Evolutionary conservation across 495 filamentous ascomycete species (phyloP), one percentile per base, ranked within the genome.

Genomic region (Hypoxylon trugodes): DNA sequence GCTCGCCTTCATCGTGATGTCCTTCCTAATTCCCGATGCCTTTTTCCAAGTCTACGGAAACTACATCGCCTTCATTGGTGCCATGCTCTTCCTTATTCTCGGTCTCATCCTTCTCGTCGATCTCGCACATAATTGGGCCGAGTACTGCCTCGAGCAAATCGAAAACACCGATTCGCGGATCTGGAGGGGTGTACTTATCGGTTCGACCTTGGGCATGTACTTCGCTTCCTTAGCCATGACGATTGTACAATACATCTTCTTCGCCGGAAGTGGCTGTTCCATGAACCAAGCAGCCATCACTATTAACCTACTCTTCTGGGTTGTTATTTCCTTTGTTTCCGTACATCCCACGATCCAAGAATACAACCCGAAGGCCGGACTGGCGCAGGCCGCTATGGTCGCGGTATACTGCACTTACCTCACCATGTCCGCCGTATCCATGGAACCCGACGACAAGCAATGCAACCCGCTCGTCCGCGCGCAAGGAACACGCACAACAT

Each of bases 21-120:
- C 92, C 24, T 98, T 98, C 81, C 87, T 98, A 67, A 97, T 98
- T 55, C 95, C 95, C 36, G 92, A 98, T 73, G 74, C 78, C 49
- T 98, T 98, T 86, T 98, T 98, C 82, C 87, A 96, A 73, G 85
- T 92, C 53, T 98, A 93, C 86, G 95, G 96, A 50, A 92, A 96
- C 76, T 98, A 97, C 74, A 86, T 98, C 66, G 89, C 95, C 36
- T 85, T 96, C 49, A 76, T 91, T 46, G 89, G 90, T 64, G 95
- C 95, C 40, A 95, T 96, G 81, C 82, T 97, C 32, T 98, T 98
- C 84, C 83, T 98, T 7, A 84, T 98, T 2, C 84, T 98, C 36
- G 95, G 95, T 22, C 81, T 98, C 51, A 90, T 98, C 50, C 86
- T 98, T 18, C 79, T 98, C 35, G 94, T 98, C 30, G 95, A 98